Percentiles rank a stretch among this genome's conserved stretches.
phyloP scores from a whole-genome alignment of 345 rosid genomes.

The Citrus maxima region DNA sequence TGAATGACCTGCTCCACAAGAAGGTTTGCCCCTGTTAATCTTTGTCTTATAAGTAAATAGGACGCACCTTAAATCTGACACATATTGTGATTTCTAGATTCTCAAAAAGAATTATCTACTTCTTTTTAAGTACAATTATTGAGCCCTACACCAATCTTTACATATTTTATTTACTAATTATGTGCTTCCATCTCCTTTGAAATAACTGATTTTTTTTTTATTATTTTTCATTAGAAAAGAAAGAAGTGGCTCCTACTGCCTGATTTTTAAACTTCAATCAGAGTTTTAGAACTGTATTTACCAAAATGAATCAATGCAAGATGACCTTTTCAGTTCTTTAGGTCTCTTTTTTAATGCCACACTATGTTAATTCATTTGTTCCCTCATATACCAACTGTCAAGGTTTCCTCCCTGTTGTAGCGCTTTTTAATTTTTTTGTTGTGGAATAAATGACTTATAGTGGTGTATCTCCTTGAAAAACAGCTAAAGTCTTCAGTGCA shows the following conservation, averaged over 20 bases:
- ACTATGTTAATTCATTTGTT: background rate
- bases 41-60: background rate
- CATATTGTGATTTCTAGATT: background rate
- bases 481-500: constrained; percentile 25
- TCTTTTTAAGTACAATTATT: background rate
- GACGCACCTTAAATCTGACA: background rate
- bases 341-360: background rate
- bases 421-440: background rate
- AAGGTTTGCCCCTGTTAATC: constrained; percentile 24
- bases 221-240: no score
- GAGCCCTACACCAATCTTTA: background rate
- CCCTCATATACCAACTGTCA: background rate
- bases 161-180: background rate
- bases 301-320: background rate
- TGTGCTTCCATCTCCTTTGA: background rate
- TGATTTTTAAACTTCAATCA: background rate
- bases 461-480: constrained; percentile 6
- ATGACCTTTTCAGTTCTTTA: background rate
- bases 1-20: constrained; percentile 14
- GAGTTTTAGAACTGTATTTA: background rate
- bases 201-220: background rate
- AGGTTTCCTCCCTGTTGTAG: background rate
- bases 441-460: constrained; percentile 1
- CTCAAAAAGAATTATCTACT: background rate
- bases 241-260: background rate